phyloP scores from a whole-genome alignment of 2,329 filamentous ascomycete genomes.

The Fusarium sp. region DNA sequence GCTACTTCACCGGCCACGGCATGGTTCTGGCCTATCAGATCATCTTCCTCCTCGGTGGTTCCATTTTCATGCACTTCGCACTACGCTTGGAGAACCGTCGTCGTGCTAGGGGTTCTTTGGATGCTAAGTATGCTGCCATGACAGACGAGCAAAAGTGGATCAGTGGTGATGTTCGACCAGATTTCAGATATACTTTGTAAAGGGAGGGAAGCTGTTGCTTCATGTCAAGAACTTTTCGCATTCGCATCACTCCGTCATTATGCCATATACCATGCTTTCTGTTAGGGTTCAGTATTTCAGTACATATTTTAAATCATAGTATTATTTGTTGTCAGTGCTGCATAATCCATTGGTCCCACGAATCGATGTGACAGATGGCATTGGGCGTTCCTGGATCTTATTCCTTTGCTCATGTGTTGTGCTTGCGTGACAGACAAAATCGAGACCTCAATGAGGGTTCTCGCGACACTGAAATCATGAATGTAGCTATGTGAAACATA shows the following conservation, averaged over 20 bases:
- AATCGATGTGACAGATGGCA: accelerated
- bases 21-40: slow-evolving; percentile 72
- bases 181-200: slow-evolving; percentile 51
- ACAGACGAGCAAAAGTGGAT: slow-evolving; percentile 64
- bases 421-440: no score
- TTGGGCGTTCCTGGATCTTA: accelerated
- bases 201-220: accelerated
- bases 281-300: not conserved
- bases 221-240: accelerated
- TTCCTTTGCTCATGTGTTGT: no score
- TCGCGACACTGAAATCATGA: not conserved
- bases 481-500: not conserved
- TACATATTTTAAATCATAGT: not conserved
- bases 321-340: not conserved
- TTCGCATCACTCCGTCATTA: not conserved
- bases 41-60: slow-evolving; percentile 72
- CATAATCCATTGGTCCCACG: accelerated
- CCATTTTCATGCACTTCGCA: slow-evolving; percentile 68
- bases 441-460: no score
- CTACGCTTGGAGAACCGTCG: slow-evolving; percentile 70
- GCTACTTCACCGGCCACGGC: slow-evolving; percentile 64
- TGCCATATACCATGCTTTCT: not conserved
- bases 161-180: slow-evolving; percentile 64
- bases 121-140: slow-evolving; percentile 67
- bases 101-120: slow-evolving; percentile 64